Evolutionary conservation across 306 rosid species (phyloP), one percentile per base, ranked within the genome.

Genomic region (Cicer arietinum): DNA sequence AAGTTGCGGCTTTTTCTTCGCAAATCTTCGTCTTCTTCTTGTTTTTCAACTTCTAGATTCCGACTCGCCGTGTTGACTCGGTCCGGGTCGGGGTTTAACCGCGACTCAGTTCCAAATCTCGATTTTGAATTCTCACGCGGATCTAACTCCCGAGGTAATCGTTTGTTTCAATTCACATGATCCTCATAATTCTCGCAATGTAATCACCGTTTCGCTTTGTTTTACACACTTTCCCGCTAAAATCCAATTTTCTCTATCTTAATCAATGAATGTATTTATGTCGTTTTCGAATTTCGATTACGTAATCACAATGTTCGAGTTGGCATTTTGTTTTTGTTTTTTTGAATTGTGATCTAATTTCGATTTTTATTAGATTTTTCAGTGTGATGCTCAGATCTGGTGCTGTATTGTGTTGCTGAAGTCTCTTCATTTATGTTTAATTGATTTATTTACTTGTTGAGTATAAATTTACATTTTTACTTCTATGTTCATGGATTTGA

Each of bases 51-150:
- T 53, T 68, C 59, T 42, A 71, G 67, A 81, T 79, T 74, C 72
- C 39, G 75, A 74, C 81, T 83, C 82, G 62, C 74, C 71, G 46
- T 52, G 73, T 61, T 83, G 84, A 84, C 85, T 81, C 86, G 44
- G 80, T 75, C 75, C 40, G 73, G 67, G 85, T 86, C 80, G 73
- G 78, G 79, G 59, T 69, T 76, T 69, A 7, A 50, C 17, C 44
- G 45, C 59, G 63, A 10, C 74, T 89, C 77, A 3, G 42, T 77
- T 64, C 64, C 17, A 7, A 68, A 37, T 65, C 79, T 56, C 63
- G 70, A 63, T 51, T 77, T 81, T 56, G 17, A 47, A 67, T 75
- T 69, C 62, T 81, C 80, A 43, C 77, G 12, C 77, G 16, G 87
- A 84, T 87, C 85, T 48, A 35, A 63, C 50, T 71, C 76, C 8